phyloP scores from a whole-genome alignment of 1,284 basidiomycete genomes.

The Ustilago nuda region DNA sequence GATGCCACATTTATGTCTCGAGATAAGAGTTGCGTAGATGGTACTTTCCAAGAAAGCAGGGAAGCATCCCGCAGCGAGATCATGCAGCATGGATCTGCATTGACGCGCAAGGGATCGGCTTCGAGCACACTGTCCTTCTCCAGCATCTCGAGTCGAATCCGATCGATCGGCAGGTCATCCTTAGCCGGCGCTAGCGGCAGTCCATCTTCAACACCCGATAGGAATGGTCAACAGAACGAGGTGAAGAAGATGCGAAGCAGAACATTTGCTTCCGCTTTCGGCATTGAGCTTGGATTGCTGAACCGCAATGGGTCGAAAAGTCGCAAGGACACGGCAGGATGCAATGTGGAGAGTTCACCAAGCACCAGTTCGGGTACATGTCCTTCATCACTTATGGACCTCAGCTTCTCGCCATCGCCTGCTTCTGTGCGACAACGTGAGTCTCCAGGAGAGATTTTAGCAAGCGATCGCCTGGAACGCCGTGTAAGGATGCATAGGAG shows the following conservation, averaged over 20 bases:
- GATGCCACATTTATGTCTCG: background rate
- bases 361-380: constrained; percentile 26
- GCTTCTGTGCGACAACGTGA: background rate
- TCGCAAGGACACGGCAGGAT: constrained; percentile 1
- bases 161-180: constrained; percentile 9
- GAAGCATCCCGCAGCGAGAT: background rate
- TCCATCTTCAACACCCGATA: constrained; percentile 6
- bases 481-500: constrained; percentile 7
- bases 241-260: constrained; percentile 37
- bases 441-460: background rate
- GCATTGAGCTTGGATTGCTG: constrained; percentile 32
- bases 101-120: constrained; percentile 15
- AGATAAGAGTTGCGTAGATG: background rate
- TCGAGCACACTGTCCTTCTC: constrained; percentile 27
- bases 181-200: background rate
- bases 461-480: too few species aligned
- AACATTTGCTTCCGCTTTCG: constrained; percentile 42
- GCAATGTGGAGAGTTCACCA: constrained; percentile 21
- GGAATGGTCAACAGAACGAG: background rate
- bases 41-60: background rate
- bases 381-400: constrained; percentile 18
- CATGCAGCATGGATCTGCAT: background rate
- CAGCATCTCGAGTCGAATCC: constrained; percentile 24
- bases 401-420: constrained; percentile 31
- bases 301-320: constrained; percentile 10